Evolutionary conservation across 495 filamentous ascomycete genomes (phyloP).

Genomic region (Chaetomium cochliodes): DNA sequence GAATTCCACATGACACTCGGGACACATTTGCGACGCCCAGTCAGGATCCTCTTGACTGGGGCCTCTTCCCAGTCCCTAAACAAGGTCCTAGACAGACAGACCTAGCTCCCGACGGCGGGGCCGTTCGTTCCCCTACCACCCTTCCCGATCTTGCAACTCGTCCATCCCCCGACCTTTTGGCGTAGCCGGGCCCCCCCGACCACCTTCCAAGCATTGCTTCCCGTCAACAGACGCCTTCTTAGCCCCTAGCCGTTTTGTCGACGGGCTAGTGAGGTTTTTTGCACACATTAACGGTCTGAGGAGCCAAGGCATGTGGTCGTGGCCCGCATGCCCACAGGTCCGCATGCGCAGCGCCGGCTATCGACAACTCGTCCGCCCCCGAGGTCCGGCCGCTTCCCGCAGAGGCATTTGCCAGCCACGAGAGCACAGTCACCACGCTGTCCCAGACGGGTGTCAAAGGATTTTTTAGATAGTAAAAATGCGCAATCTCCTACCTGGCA

Average conservation of each 20-base stretch:
- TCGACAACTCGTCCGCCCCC: not conserved
- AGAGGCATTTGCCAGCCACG: not conserved
- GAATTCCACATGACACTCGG: constrained; percentile 5
- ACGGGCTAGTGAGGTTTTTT: not conserved
- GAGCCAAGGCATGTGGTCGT: not conserved
- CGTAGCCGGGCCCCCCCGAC: no score
- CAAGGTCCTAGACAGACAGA: no score
- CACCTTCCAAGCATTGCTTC: not conserved
- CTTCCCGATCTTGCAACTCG: not conserved
- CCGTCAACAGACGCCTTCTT: not conserved
- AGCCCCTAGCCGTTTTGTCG: not conserved
- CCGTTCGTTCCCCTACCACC: not conserved
- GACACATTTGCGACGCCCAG: not conserved
- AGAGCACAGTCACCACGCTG: not conserved
- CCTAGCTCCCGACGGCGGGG: constrained; percentile 9
- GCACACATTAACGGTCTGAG: not conserved
- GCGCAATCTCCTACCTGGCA: constrained; percentile 4
- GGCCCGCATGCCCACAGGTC: not conserved
- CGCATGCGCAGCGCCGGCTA: not conserved
- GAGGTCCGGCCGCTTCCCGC: not conserved
- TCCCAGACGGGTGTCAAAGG: not conserved
- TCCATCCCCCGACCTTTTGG: no score
- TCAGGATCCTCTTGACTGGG: not conserved
- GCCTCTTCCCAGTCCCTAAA: constrained; percentile 9
- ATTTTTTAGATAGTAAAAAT: not conserved